Conservation (phyloP, 1,284 basidiomycete genomes). For the Cystobasidiaceae sp. region DNA sequence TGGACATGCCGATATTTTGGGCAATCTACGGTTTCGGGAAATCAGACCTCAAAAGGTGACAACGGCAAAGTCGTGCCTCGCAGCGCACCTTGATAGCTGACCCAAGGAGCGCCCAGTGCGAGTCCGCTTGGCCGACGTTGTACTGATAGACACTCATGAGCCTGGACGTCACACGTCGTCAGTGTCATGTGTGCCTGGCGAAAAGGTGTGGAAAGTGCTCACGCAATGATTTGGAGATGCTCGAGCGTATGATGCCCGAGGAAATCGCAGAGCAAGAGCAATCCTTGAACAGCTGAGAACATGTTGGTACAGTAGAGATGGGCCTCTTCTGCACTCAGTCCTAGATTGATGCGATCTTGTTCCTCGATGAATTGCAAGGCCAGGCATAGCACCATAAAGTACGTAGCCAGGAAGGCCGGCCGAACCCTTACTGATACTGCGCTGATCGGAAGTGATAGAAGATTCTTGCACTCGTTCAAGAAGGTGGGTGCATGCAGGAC, state of each 20-base stretch:
- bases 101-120: conserved; percentile 42
- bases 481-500: conserved; percentile 30
- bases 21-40: not conserved
- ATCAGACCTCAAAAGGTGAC: not conserved
- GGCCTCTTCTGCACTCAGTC: conserved; percentile 36
- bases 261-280: conserved; percentile 43
- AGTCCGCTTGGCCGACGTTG: conserved; percentile 43
- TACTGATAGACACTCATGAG: conserved; percentile 44
- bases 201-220: too few relatives aligned
- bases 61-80: conserved; percentile 18
- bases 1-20: conserved; percentile 34
- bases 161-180: too few relatives aligned
- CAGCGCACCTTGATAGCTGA: conserved; percentile 40
- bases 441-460: conserved; percentile 37
- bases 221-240: conserved; percentile 41
- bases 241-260: conserved; percentile 42
- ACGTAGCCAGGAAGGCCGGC: conserved; percentile 39
- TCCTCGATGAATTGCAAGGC: conserved; percentile 41
- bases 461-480: conserved; percentile 30
- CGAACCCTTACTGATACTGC: conserved; percentile 38
- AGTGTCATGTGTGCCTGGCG: too few relatives aligned
- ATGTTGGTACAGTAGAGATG: conserved; percentile 37
- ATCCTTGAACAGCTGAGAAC: conserved; percentile 40
- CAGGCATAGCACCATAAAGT: conserved; percentile 43
- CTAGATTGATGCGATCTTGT: conserved; percentile 29